phyloP scores from a whole-genome alignment of 805 yeast species.

The Yarrowia sp. region DNA sequence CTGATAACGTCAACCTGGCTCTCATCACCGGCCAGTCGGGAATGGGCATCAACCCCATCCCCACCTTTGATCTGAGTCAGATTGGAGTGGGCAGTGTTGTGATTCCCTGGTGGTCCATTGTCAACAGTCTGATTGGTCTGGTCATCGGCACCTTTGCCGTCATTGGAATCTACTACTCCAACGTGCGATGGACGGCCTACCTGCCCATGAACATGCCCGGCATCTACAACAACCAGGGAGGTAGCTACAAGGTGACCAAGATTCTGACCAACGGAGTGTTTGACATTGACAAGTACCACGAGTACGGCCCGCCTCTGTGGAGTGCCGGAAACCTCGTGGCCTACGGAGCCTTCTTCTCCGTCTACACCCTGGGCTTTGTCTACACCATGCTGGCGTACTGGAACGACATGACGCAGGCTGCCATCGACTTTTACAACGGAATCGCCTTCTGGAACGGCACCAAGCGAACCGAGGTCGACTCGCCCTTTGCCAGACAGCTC shows the following conservation, averaged over 20 bases:
- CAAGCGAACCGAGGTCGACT: conserved; percentile 11
- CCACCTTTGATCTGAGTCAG: conserved; percentile 43
- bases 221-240: conserved; percentile 52
- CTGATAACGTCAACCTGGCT: conserved; percentile 55
- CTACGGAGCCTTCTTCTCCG: conserved; percentile 55
- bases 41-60: conserved; percentile 43
- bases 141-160: conserved; percentile 45
- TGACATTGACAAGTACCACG: conserved; percentile 46
- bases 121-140: conserved; percentile 39
- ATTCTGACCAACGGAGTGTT: conserved; percentile 42
- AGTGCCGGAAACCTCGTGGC: conserved; percentile 45
- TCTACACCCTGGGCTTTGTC: conserved; percentile 54
- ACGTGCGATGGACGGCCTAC: conserved; percentile 56
- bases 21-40: conserved; percentile 50
- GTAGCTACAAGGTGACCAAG: conserved; percentile 46
- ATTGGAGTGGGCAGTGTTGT: conserved; percentile 59
- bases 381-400: conserved; percentile 36
- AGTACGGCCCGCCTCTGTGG: conserved; percentile 64
- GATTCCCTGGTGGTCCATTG: conserved; percentile 40
- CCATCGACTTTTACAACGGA: conserved; percentile 10
- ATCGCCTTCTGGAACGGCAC: background rate
- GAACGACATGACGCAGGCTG: conserved; percentile 30
- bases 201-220: conserved; percentile 57
- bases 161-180: conserved; percentile 51
- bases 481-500: conserved; percentile 42